phyloP scores from a whole-genome alignment of 1,139 yeast species.

The Taiozyma sp. region DNA sequence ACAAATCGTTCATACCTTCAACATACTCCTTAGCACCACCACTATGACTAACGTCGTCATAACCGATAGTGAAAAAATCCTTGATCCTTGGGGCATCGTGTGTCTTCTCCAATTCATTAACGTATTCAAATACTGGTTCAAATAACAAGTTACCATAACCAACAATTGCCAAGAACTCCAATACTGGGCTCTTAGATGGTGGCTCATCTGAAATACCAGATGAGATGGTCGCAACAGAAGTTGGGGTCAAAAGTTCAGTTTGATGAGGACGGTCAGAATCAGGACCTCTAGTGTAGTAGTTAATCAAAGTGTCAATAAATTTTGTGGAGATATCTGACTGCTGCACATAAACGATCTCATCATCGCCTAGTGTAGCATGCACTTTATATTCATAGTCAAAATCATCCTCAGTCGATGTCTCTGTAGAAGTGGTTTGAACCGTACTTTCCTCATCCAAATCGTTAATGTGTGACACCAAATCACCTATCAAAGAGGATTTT shows the following conservation, averaged over 20 bases:
- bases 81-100: slow-evolving; percentile 21
- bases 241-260: background rate
- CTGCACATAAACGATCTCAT: slow-evolving; percentile 66
- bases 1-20: slow-evolving; percentile 74
- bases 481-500: slow-evolving; percentile 70
- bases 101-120: slow-evolving; percentile 37
- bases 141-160: slow-evolving; percentile 71
- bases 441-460: slow-evolving; percentile 36
- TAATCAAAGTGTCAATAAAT: slow-evolving; percentile 43
- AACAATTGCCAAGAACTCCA: slow-evolving; percentile 42
- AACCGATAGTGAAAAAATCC: slow-evolving; percentile 59
- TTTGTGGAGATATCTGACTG: slow-evolving; percentile 45
- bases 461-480: slow-evolving; percentile 79
- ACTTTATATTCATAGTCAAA: slow-evolving; percentile 24
- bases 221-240: slow-evolving; percentile 7
- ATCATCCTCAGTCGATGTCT: background rate
- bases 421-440: background rate
- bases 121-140: slow-evolving; percentile 65
- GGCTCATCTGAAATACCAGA: background rate
- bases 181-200: slow-evolving; percentile 4
- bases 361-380: slow-evolving; percentile 73
- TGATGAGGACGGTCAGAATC: background rate
- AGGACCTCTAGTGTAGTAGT: slow-evolving; percentile 23
- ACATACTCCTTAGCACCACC: slow-evolving; percentile 64
- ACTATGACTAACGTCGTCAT: slow-evolving; percentile 36